Evolutionary conservation across 352 stramenopile species (phyloP), one percentile per base, ranked within the genome.

Genomic region (Pythium pyrilobum): DNA sequence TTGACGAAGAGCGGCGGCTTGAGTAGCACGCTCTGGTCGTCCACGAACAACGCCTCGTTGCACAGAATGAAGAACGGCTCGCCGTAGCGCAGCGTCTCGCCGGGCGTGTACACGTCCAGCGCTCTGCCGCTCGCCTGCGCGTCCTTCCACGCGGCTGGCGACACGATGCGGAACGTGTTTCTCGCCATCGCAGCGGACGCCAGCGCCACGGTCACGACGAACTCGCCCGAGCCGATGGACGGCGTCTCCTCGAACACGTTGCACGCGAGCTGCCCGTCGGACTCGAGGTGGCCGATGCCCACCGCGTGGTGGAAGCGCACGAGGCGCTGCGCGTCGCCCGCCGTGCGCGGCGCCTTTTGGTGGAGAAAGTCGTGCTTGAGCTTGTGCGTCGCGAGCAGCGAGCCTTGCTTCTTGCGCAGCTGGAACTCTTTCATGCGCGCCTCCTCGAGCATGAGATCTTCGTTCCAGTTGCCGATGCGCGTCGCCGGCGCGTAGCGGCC

Each of bases 401-500:
- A 92, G 46, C 85, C 85, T 50, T 92, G 85, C 24, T 71, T 66
- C 62, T 92, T 92, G 36, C 85, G 81, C 31, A 89, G 61, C 36
- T 79, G 72, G 56, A 92, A 93, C 65, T 91, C 85, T 52, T 90
- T 78, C 77, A 92, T 79, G 41, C 81, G 77, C 39, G 84, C 80
- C 48, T 95, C 83, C 25, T 95, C 84, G 18, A 94, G 70, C 83
- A 92, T 89, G 52, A 91, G 56, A 50, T 96, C 85, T 61, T 96
- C 84, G 71, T 94, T 94, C 85, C 85, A 96, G 53, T 96, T 96
- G 45, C 85, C 85, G 46, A 94, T 91, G 41, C 81, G 85, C 41
- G 84, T 96, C 25, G 55, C 68, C 13, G 81, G 76, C 48, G 74
- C 80, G 65, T 94, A 94, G 20, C 84, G 78, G 2, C 83, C 84